Conservation (phyloP, 768 basidiomycete species). For the Tricholoma furcatifolium region DNA sequence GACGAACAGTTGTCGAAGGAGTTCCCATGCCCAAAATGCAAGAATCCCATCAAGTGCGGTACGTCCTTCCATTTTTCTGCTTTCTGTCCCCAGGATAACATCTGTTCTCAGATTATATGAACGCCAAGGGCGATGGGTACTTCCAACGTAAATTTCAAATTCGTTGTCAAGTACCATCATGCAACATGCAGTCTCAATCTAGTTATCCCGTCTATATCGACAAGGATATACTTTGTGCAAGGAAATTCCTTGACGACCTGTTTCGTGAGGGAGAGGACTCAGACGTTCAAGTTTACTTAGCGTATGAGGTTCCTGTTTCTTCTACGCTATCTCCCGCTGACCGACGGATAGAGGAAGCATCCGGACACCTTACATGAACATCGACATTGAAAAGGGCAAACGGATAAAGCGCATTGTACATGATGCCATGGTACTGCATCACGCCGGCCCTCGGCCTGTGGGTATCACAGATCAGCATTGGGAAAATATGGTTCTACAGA, state of each 20-base stretch:
- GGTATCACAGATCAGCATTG: neutral
- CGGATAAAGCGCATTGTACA: neutral
- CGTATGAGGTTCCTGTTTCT: neutral
- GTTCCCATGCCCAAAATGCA: constrained; percentile 4
- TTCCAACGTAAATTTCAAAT: constrained; percentile 11
- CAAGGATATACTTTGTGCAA: neutral
- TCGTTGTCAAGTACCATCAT: constrained; percentile 10
- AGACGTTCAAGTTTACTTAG: neutral
- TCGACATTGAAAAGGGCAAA: constrained; percentile 1
- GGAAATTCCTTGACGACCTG: constrained; percentile 16
- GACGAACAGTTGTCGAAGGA: neutral
- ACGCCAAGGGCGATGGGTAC: constrained; percentile 14
- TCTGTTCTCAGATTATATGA: constrained; percentile 8
- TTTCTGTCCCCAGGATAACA: neutral
- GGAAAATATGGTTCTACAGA: neutral
- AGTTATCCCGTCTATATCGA: neutral
- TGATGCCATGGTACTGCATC: neutral
- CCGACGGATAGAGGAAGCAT: neutral
- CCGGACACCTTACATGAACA: constrained; percentile 2
- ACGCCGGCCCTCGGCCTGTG: neutral
- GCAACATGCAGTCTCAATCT: neutral
- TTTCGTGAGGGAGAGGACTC: constrained; percentile 6
- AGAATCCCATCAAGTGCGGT: neutral
- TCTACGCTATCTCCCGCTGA: neutral
- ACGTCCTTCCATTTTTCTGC: neutral